These are phyloP conservation scores for Penicillium sp. DNA, from an alignment of 2,329 filamentous ascomycete species.

Conservation along the genomic window DNA sequence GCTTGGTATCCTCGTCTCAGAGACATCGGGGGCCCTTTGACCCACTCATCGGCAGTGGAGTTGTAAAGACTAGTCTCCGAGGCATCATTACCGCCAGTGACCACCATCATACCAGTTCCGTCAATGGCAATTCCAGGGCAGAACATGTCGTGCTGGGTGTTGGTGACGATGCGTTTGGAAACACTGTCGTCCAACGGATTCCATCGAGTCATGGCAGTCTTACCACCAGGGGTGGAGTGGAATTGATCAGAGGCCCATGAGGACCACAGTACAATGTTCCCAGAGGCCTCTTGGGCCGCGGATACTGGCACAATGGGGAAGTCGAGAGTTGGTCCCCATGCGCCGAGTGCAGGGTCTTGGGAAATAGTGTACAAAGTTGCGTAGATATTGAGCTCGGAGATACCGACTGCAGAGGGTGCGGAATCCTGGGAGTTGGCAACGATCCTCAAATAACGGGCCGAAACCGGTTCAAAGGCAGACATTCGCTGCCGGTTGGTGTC, in stretches of 20 bases:
- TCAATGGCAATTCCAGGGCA: slow-evolving; percentile 52
- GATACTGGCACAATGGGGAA: slow-evolving; percentile 29
- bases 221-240: slow-evolving; percentile 12
- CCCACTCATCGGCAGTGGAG: slow-evolving; percentile 7
- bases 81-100: slow-evolving; percentile 56
- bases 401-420: slow-evolving; percentile 3
- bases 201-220: slow-evolving; percentile 20
- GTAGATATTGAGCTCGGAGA: slow-evolving; percentile 12
- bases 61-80: slow-evolving; percentile 49
- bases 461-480: slow-evolving; percentile 8
- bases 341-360: slow-evolving; percentile 17
- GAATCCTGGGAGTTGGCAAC: not conserved
- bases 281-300: slow-evolving; percentile 20
- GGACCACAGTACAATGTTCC: slow-evolving; percentile 20
- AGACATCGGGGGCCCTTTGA: slow-evolving; percentile 46
- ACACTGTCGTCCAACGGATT: slow-evolving; percentile 9
- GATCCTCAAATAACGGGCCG: slow-evolving; percentile 9
- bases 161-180: slow-evolving; percentile 15
- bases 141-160: slow-evolving; percentile 33
- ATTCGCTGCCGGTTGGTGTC: slow-evolving; percentile 7
- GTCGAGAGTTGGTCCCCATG: slow-evolving; percentile 29
- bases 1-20: slow-evolving; percentile 56
- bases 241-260: slow-evolving; percentile 19
- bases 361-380: slow-evolving; percentile 12
- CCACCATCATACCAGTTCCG: slow-evolving; percentile 50